Conservation (phyloP, 2,329 filamentous ascomycete genomes). For the Dactylonectria estremocensis region DNA sequence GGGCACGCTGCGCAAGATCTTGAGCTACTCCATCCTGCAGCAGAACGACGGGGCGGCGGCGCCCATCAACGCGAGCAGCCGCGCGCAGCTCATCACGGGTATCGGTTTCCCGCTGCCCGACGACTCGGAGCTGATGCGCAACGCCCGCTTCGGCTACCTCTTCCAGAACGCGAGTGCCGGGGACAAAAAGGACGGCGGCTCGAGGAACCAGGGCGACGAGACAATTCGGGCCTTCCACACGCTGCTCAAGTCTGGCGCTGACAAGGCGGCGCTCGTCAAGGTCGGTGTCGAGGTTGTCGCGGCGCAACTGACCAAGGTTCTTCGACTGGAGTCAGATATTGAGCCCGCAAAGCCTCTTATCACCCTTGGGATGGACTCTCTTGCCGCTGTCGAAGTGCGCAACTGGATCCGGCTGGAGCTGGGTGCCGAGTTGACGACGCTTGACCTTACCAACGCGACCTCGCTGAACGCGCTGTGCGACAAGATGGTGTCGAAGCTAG, state of each 20-base stretch:
- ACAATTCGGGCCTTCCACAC: slow-evolving; percentile 29
- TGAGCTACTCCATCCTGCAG: slow-evolving; percentile 47
- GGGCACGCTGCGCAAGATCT: slow-evolving; percentile 44
- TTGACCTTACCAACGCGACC: slow-evolving; percentile 49
- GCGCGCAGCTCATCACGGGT: slow-evolving; percentile 46
- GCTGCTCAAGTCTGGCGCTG: slow-evolving; percentile 22
- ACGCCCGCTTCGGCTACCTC: slow-evolving; percentile 45
- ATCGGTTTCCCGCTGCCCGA: slow-evolving; percentile 44
- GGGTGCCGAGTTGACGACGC: slow-evolving; percentile 43
- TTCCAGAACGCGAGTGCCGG: slow-evolving; percentile 1
- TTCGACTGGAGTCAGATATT: slow-evolving; percentile 46
- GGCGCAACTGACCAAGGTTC: slow-evolving; percentile 42
- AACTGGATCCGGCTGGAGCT: slow-evolving; percentile 46
- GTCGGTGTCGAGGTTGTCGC: slow-evolving; percentile 40
- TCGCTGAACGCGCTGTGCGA: slow-evolving; percentile 46
- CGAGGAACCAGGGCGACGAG: slow-evolving; percentile 17
- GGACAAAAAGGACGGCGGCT: slow-evolving; percentile 9
- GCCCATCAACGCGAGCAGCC: slow-evolving; percentile 33
- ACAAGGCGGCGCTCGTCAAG: slow-evolving; percentile 30
- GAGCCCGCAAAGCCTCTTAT: slow-evolving; percentile 44
- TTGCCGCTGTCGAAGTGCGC: slow-evolving; percentile 50
- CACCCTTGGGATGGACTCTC: slow-evolving; percentile 49
- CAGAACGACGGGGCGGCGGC: slow-evolving; percentile 37
- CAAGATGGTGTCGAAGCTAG: slow-evolving; percentile 39
- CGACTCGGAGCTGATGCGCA: slow-evolving; percentile 41